Evolutionary conservation across 495 filamentous ascomycete species (phyloP), one percentile per base, ranked within the genome.

Genomic region (Penicillium canariense): DNA sequence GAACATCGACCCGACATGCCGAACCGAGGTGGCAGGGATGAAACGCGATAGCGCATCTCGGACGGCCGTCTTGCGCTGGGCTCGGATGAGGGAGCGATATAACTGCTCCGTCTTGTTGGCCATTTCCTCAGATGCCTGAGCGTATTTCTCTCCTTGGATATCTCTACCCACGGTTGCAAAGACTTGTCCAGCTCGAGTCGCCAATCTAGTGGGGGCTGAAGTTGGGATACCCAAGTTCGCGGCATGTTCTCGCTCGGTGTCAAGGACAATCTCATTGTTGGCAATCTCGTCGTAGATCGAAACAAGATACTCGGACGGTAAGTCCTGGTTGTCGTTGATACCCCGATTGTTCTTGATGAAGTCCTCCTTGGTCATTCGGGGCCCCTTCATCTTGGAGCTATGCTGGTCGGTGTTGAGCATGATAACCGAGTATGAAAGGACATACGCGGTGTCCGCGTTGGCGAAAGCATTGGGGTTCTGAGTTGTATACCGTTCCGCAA

Each of bases 311-410:
- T 99, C 94, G 46, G 96, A 84, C 7, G 95, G 94, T 32, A 99
- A 70, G 72, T 97, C 88, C 31, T 91, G 88, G 56, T 87, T 94
- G 71, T 99, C 94, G 65, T 99, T 97, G 76, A 99, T 99, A 39
- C 94, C 94, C 30, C 93, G 78, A 68, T 99, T 99, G 68, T 99
- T 99, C 74, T 94, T 96, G 75, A 99, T 91, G 67, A 97, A 99
- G 42, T 99, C 95, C 51, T 96, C 88, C 54, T 89, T 91, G 11
- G 85, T 94, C 94, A 99, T 99, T 38, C 92, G 84, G 6, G 59
- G 68, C 1, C 80, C 82, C 48, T 88, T 92, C 42, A 97, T 76
- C 65, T 96, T 96, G 45, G 68, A 74, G 65, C 93, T 97, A 71
- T 99, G 95, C 58, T 89, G 83, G 74, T 99, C 94, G 0, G 92